These are phyloP conservation scores for Cytospora piceicola DNA, from an alignment of 2,329 filamentous ascomycete genomes.

Conservation along the genomic window DNA sequence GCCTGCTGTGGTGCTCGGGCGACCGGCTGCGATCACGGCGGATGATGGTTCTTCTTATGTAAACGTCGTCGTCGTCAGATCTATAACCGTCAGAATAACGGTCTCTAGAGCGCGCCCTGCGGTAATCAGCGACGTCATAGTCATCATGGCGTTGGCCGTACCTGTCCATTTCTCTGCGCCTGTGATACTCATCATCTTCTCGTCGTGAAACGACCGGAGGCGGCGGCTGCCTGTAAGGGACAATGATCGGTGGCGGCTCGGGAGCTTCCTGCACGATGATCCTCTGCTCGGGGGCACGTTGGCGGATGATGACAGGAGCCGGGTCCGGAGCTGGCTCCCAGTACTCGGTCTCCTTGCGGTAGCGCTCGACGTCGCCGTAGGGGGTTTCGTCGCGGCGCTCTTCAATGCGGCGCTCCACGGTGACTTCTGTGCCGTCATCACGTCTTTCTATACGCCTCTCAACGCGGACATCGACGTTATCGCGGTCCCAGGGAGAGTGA, in stretches of 20 bases:
- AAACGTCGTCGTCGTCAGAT: constrained; percentile 48
- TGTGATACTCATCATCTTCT: constrained; percentile 55
- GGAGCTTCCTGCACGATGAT: constrained; percentile 65
- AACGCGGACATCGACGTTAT: constrained; percentile 48
- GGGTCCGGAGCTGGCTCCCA: constrained; percentile 53
- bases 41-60: constrained; percentile 50
- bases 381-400: constrained; percentile 51
- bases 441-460: constrained; percentile 48
- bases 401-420: constrained; percentile 57
- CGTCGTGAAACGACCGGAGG: constrained; percentile 41
- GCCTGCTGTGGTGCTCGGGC: constrained; percentile 56
- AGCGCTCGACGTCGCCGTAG: constrained; percentile 59
- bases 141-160: constrained; percentile 43
- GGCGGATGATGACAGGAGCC: constrained; percentile 60
- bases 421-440: constrained; percentile 53
- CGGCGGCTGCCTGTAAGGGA: constrained; percentile 49
- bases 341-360: constrained; percentile 66
- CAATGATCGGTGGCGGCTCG: constrained; percentile 54
- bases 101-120: constrained; percentile 44
- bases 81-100: constrained; percentile 41
- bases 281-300: constrained; percentile 59
- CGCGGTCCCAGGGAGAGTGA: constrained; percentile 39
- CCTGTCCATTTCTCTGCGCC: constrained; percentile 49
- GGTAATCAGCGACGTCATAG: constrained; percentile 41
- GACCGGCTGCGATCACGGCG: constrained; percentile 56